phyloP scores from a whole-genome alignment of 2,329 filamentous ascomycete genomes.

The Fusarium irregulare region DNA sequence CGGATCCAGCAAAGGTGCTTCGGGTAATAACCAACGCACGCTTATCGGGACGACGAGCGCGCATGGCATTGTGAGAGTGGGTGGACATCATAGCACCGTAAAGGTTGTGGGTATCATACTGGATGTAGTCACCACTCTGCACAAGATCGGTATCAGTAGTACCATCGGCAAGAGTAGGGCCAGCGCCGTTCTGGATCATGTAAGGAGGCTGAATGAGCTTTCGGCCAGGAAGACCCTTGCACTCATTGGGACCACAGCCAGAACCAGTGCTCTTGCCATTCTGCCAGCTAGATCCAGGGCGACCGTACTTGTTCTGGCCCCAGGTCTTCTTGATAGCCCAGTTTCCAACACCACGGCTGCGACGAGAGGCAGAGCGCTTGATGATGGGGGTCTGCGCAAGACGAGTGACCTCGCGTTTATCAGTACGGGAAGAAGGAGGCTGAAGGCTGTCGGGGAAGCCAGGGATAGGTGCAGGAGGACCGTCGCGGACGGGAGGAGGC shows the following conservation, averaged over 20 bases:
- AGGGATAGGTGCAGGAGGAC: constrained; percentile 39
- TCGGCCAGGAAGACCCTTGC: constrained; percentile 42
- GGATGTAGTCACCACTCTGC: constrained; percentile 33
- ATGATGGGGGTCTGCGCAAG: not conserved
- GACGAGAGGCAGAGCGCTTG: not conserved
- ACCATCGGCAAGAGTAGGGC: constrained; percentile 39
- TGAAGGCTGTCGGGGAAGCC: constrained; percentile 43
- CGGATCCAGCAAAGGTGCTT: constrained; percentile 79
- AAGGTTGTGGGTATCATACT: constrained; percentile 76
- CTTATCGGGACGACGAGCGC: constrained; percentile 68
- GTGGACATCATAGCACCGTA: constrained; percentile 82
- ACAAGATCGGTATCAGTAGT: constrained; percentile 43
- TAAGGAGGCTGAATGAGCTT: constrained; percentile 41
- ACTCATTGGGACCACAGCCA: constrained; percentile 37
- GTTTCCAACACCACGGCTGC: constrained; percentile 15
- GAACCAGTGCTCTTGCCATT: constrained; percentile 38
- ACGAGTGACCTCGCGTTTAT: not conserved
- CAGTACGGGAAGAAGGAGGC: constrained; percentile 20
- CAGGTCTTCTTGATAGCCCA: constrained; percentile 30
- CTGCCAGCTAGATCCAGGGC: constrained; percentile 28
- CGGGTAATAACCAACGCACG: constrained; percentile 80
- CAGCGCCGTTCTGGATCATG: constrained; percentile 45
- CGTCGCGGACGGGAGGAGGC: constrained; percentile 68
- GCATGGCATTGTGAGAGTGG: constrained; percentile 73
- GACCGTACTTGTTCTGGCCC: constrained; percentile 28